Evolutionary conservation across 2,329 filamentous ascomycete genomes (phyloP).

Genomic region (Fusarium sp.): DNA sequence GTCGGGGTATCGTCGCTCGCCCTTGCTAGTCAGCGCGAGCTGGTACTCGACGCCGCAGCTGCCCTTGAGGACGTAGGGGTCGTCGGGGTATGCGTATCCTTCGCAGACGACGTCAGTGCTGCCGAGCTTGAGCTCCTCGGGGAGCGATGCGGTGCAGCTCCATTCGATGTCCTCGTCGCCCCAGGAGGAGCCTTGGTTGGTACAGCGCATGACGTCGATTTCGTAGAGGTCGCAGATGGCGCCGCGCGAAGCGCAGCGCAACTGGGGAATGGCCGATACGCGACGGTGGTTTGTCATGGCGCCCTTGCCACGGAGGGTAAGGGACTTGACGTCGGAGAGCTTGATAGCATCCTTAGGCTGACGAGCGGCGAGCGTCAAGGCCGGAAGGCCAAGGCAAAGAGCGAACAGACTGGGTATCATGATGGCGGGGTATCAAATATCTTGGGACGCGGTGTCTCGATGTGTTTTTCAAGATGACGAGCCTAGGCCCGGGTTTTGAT

Average conservation of each 20-base stretch:
- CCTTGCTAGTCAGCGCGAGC: slow-evolving; percentile 80
- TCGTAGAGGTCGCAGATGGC: slow-evolving; percentile 76
- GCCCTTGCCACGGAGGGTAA: slow-evolving; percentile 78
- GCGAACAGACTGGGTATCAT: slow-evolving; percentile 46
- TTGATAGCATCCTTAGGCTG: slow-evolving; percentile 65
- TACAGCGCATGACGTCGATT: slow-evolving; percentile 88
- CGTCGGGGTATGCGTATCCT: slow-evolving; percentile 81
- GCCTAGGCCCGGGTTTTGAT: slow-evolving; percentile 8
- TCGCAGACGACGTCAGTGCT: slow-evolving; percentile 93
- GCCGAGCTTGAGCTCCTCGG: slow-evolving; percentile 76
- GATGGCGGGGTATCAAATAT: slow-evolving; percentile 17
- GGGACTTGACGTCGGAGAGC: slow-evolving; percentile 74
- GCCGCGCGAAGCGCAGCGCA: slow-evolving; percentile 78
- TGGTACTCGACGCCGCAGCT: slow-evolving; percentile 94
- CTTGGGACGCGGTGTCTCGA: not conserved
- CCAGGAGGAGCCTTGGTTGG: slow-evolving; percentile 86
- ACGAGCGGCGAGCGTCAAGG: slow-evolving; percentile 43
- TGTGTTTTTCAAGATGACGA: not conserved
- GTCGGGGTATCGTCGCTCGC: slow-evolving; percentile 77
- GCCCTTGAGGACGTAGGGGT: slow-evolving; percentile 89
- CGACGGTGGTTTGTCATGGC: slow-evolving; percentile 81
- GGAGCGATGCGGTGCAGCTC: slow-evolving; percentile 79
- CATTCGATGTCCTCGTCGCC: slow-evolving; percentile 86
- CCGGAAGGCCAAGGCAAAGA: slow-evolving; percentile 41
- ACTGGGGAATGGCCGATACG: slow-evolving; percentile 79